Conservation (phyloP, 345 rosid genomes). For the Geranium brycei region DNA sequence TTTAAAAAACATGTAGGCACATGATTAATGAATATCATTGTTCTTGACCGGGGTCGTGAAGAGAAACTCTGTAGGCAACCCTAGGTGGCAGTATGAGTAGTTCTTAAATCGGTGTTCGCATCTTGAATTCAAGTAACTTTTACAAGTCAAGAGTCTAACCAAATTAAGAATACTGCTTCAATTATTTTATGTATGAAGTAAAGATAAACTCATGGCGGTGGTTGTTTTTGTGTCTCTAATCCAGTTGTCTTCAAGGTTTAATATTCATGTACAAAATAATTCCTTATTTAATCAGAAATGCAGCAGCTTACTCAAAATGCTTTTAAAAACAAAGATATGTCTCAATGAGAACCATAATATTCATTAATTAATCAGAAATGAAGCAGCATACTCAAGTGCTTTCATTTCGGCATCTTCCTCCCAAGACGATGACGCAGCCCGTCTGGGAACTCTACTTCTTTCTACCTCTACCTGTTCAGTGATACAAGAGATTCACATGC, state of each 20-base stretch:
- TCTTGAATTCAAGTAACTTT: not conserved
- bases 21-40: no score
- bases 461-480: slow-evolving; percentile 66
- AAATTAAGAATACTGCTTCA: not conserved
- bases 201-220: not conserved
- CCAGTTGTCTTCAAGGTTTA: not conserved
- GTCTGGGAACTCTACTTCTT: slow-evolving; percentile 65
- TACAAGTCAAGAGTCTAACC: not conserved
- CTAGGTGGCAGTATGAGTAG: not conserved
- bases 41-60: no score
- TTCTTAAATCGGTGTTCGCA: not conserved
- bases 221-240: not conserved
- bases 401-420: slow-evolving; percentile 91
- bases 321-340: no score
- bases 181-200: not conserved
- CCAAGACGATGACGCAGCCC: slow-evolving; percentile 58
- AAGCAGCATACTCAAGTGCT: slow-evolving; percentile 68
- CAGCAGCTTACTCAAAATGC: no score
- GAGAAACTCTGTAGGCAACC: no score
- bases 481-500: not conserved
- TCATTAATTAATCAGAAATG: not conserved
- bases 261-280: no score
- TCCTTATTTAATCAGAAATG: no score
- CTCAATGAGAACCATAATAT: not conserved
- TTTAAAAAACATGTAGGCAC: no score